These are phyloP conservation scores for Bathelium albidoporum DNA, from an alignment of 495 filamentous ascomycete genomes.

Conservation along the genomic window DNA sequence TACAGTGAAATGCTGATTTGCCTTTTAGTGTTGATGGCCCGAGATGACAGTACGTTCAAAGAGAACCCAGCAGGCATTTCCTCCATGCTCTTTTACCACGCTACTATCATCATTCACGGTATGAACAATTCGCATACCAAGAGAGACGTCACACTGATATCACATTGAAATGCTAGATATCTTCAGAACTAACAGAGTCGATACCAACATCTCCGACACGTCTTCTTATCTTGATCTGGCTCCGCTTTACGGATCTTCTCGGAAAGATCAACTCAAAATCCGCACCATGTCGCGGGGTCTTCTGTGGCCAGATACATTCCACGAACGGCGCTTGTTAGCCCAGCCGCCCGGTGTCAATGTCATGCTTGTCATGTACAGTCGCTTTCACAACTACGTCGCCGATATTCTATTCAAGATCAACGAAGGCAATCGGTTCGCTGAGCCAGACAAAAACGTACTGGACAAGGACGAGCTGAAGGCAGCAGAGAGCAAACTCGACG, in stretches of 20 bases:
- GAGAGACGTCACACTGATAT: too few species aligned
- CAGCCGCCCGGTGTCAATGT: slow-evolving; percentile 49
- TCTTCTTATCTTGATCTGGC: slow-evolving; percentile 51
- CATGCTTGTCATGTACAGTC: slow-evolving; percentile 52
- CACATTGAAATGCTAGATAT: slow-evolving; percentile 38
- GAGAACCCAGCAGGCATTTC: slow-evolving; percentile 49
- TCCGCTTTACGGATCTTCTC: slow-evolving; percentile 46
- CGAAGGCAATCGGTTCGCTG: slow-evolving; percentile 58
- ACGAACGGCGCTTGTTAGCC: slow-evolving; percentile 44
- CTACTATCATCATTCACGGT: slow-evolving; percentile 43
- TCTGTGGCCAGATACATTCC: slow-evolving; percentile 48
- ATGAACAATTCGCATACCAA: neutral
- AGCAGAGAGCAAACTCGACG: slow-evolving; percentile 62
- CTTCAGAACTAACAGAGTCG: slow-evolving; percentile 47
- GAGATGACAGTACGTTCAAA: slow-evolving; percentile 33
- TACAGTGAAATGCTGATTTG: neutral
- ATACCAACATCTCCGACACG: slow-evolving; percentile 44
- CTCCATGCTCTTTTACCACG: slow-evolving; percentile 50
- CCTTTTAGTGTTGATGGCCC: neutral
- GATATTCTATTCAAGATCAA: slow-evolving; percentile 59
- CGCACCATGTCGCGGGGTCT: slow-evolving; percentile 47
- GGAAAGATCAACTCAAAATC: slow-evolving; percentile 47
- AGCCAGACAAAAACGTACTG: slow-evolving; percentile 41
- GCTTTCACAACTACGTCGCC: slow-evolving; percentile 75
- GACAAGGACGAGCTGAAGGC: slow-evolving; percentile 40